Evolutionary conservation across 106 monocot species (phyloP).

Genomic region (Acanthochlamys bracteata): DNA sequence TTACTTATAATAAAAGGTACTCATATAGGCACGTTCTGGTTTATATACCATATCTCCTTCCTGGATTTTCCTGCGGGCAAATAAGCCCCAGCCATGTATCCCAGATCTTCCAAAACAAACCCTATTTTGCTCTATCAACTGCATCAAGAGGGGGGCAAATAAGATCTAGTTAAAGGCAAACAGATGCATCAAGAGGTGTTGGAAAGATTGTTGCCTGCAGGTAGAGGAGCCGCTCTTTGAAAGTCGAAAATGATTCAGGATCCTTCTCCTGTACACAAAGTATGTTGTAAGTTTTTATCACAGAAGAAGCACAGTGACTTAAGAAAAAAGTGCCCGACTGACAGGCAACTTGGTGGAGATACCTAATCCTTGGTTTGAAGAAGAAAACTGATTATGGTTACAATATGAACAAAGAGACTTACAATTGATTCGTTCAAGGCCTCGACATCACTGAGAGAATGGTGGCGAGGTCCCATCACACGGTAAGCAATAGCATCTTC

Average conservation of each 20-base stretch:
- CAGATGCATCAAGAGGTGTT: background rate
- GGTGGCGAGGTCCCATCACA: constrained; percentile 56
- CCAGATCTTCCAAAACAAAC: constrained; percentile 94
- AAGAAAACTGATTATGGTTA: background rate
- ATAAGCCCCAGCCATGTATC: constrained; percentile 99
- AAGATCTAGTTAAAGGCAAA: constrained; percentile 1
- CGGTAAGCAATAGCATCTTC: constrained; percentile 55
- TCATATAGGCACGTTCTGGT: background rate
- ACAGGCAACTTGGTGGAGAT: background rate
- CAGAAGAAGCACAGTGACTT: too few species aligned
- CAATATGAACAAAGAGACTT: constrained; percentile 1
- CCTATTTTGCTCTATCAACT: constrained; percentile 70
- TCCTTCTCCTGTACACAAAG: constrained; percentile 40
- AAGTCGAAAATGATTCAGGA: constrained; percentile 56
- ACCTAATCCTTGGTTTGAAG: background rate
- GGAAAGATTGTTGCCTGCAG: constrained; percentile 44
- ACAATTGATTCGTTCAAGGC: constrained; percentile 57
- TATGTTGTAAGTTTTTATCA: background rate
- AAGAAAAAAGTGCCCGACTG: too few species aligned
- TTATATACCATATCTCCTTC: constrained; percentile 94
- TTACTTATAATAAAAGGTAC: background rate
- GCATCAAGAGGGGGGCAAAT: constrained; percentile 19
- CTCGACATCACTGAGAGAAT: constrained; percentile 47
- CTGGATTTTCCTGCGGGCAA: constrained; percentile 83
- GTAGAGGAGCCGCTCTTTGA: constrained; percentile 63